A percentile compares a stretch with the other conserved stretches of the same genome.
phyloP scores from a whole-genome alignment of 2,329 filamentous ascomycete genomes.

The Pseudopyricularia javanii region DNA sequence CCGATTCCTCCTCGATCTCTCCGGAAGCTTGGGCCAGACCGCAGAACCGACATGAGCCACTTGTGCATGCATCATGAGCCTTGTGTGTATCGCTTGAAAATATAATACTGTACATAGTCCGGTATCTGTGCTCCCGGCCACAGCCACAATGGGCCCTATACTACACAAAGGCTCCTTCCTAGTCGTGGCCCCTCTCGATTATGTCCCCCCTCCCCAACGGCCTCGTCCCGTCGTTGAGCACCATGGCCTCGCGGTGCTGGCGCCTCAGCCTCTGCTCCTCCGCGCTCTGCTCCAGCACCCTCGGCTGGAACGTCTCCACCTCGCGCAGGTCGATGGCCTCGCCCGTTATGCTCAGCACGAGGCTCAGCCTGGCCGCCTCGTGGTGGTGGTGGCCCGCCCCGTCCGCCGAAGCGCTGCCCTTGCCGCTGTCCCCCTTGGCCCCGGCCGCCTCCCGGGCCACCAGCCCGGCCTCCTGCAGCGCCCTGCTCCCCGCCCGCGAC shows the following conservation, averaged over 20 bases:
- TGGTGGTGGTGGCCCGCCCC: neutral
- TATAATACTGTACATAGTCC: neutral
- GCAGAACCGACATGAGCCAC: neutral
- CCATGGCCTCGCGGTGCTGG: slow-evolving; percentile 76
- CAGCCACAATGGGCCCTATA: neutral
- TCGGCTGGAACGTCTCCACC: slow-evolving; percentile 14
- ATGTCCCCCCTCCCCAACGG: slow-evolving; percentile 67
- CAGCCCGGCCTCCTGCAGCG: slow-evolving; percentile 36
- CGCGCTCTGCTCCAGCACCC: slow-evolving; percentile 37
- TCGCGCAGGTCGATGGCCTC: neutral
- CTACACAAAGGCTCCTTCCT: neutral
- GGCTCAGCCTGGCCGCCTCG: slow-evolving; percentile 10
- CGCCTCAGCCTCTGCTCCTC: slow-evolving; percentile 64
- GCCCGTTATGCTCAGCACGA: slow-evolving; percentile 19
- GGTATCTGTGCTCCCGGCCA: neutral
- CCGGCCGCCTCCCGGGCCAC: slow-evolving; percentile 19
- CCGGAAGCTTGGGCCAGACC: neutral
- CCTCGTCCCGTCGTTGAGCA: slow-evolving; percentile 73
- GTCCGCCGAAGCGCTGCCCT: slow-evolving; percentile 6
- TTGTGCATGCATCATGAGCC: neutral
- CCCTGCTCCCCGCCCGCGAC: slow-evolving; percentile 36
- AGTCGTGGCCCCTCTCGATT: slow-evolving; percentile 49
- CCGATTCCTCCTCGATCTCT: neutral
- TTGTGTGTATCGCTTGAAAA: neutral
- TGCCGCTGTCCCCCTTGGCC: slow-evolving; percentile 7